Percentiles rank a stretch among this genome's conserved stretches.
These are phyloP conservation scores for Macrocybe gigantea DNA, from an alignment of 768 basidiomycete genomes.

Conservation along the genomic window DNA sequence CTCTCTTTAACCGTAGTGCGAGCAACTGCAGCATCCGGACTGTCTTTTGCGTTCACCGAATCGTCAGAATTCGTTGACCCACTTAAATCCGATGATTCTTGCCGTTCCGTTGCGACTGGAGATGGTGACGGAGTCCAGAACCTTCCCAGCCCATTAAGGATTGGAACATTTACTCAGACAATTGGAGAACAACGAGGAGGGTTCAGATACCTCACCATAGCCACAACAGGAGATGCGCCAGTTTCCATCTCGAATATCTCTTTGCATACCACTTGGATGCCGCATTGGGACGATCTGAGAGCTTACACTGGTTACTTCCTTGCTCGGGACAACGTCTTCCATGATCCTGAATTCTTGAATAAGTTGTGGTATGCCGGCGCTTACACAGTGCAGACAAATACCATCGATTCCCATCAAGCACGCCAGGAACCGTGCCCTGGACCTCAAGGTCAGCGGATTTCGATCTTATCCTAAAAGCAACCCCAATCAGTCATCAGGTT, in stretches of 20 bases:
- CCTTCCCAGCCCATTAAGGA: conserved; percentile 20
- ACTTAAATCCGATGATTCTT: conserved; percentile 35
- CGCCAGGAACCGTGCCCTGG: conserved; percentile 24
- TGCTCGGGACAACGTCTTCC: conserved; percentile 31
- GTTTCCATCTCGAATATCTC: conserved; percentile 38
- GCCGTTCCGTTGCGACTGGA: conserved; percentile 14
- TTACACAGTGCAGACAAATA: conserved; percentile 49
- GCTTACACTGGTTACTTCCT: conserved; percentile 46
- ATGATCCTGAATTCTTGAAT: conserved; percentile 39
- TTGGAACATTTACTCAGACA: conserved; percentile 27
- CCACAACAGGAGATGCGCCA: conserved; percentile 27
- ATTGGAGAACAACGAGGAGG: conserved; percentile 37
- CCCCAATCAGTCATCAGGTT: conserved; percentile 21
- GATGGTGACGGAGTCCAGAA: conserved; percentile 29
- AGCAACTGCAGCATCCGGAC: conserved; percentile 20
- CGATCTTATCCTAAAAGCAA: not conserved
- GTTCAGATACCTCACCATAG: conserved; percentile 41
- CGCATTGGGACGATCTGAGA: conserved; percentile 38
- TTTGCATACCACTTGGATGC: conserved; percentile 40
- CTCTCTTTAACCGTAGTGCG: conserved; percentile 22
- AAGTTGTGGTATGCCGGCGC: conserved; percentile 53
- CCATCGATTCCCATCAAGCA: conserved; percentile 30
- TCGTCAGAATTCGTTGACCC: conserved; percentile 43
- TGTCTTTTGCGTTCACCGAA: conserved; percentile 47
- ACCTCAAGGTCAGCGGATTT: conserved; percentile 8